These are phyloP conservation scores for Oryza officinalis DNA, from an alignment of 176 grass and related monocot species.

Conservation along the genomic window DNA sequence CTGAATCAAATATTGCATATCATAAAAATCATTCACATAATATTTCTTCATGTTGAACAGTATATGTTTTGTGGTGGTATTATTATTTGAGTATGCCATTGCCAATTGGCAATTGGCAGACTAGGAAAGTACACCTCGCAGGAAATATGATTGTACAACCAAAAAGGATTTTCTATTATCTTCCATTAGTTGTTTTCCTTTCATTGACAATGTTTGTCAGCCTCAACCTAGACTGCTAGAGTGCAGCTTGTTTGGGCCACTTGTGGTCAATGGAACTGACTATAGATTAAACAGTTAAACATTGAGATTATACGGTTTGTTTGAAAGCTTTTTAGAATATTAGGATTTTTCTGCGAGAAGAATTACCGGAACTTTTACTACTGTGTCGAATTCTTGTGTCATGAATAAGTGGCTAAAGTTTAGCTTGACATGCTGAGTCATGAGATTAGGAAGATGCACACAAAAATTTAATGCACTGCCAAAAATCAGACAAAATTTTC, in stretches of 20 bases:
- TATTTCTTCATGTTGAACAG: not conserved
- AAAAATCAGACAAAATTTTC: slow-evolving; percentile 1
- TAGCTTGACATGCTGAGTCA: slow-evolving; percentile 8
- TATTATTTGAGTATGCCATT: not conserved
- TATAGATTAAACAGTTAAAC: slow-evolving; percentile 11
- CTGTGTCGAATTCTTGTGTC: not conserved
- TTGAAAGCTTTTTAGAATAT: not conserved
- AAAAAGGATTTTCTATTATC: not conserved
- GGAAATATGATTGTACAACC: not conserved
- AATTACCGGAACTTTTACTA: not conserved
- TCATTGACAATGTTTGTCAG: not conserved
- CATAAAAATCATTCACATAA: not conserved
- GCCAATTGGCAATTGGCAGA: slow-evolving; percentile 11
- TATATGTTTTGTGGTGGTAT: not conserved
- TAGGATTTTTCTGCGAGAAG: not conserved
- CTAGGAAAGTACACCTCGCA: not conserved
- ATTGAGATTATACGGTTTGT: not conserved
- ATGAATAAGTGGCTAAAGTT: not conserved
- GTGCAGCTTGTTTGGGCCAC: slow-evolving; percentile 3
- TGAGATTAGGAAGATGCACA: slow-evolving; percentile 10
- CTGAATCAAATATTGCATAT: not conserved
- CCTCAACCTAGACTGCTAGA: not conserved
- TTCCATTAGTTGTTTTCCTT: not conserved
- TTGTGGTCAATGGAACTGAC: not conserved
- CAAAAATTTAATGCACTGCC: not conserved